A percentile compares a stretch with the other conserved stretches of the same genome.
Conservation (phyloP, 805 yeast genomes). For the Sugiyamaella valdiviana region DNA sequence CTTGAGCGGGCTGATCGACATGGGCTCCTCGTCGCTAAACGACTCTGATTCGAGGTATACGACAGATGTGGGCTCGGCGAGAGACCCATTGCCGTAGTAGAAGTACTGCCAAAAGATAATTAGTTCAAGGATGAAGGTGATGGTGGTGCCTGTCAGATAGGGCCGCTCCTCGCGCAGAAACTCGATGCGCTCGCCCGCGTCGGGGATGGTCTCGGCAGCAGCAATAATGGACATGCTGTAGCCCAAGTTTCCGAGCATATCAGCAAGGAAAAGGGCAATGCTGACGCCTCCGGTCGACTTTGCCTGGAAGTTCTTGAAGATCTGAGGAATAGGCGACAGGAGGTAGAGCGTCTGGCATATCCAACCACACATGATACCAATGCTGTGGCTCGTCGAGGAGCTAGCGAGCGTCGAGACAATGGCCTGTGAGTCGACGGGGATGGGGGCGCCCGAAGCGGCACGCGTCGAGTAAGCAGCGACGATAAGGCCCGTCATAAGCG, state of each 20-base stretch:
- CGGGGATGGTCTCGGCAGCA: constrained; percentile 19
- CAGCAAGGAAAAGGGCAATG: constrained; percentile 27
- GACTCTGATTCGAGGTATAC: constrained; percentile 4
- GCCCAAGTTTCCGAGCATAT: constrained; percentile 24
- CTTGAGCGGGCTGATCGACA: not conserved
- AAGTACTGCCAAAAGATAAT: constrained; percentile 25
- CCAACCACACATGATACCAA: constrained; percentile 16
- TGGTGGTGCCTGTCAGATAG: constrained; percentile 25
- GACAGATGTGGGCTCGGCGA: not conserved
- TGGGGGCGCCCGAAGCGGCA: constrained; percentile 9
- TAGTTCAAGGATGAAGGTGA: constrained; percentile 23
- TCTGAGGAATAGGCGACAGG: constrained; percentile 37
- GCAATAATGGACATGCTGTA: constrained; percentile 26
- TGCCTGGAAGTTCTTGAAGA: constrained; percentile 31
- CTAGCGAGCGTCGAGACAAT: constrained; percentile 1
- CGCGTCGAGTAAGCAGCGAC: constrained; percentile 5
- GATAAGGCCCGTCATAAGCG: constrained; percentile 2
- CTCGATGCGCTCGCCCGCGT: constrained; percentile 15
- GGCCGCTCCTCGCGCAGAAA: constrained; percentile 28
- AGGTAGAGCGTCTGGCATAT: constrained; percentile 22
- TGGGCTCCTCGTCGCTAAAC: not conserved
- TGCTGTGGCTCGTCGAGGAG: constrained; percentile 1
- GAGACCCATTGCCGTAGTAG: constrained; percentile 7
- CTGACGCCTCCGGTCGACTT: constrained; percentile 39
- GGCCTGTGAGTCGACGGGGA: not conserved